These are phyloP conservation scores for Tulasnella sp. DNA, from an alignment of 768 basidiomycete species.

Conservation along the genomic window DNA sequence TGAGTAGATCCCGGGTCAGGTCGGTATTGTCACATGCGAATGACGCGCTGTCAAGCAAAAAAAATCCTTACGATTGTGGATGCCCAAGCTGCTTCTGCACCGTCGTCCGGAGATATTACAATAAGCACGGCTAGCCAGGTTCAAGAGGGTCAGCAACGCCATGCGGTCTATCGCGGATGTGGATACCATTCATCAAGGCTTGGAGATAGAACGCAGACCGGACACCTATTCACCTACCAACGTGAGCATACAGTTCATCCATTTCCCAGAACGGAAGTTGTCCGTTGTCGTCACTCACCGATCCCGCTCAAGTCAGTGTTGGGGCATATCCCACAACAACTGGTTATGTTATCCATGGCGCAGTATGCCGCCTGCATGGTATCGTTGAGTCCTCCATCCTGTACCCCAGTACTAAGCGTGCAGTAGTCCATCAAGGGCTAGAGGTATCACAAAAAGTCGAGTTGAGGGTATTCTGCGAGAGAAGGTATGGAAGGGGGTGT, in stretches of 20 bases:
- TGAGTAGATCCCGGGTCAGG: not conserved
- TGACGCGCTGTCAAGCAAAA: not conserved
- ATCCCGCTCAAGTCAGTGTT: not conserved
- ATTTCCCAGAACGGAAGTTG: not conserved
- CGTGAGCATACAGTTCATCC: not conserved
- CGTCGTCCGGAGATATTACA: constrained; percentile 4
- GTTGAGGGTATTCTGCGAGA: not conserved
- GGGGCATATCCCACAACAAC: constrained; percentile 3
- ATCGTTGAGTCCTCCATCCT: not conserved
- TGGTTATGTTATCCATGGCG: not conserved
- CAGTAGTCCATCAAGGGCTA: not conserved
- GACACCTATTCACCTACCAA: not conserved
- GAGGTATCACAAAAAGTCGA: not conserved
- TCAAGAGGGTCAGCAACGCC: too few species aligned
- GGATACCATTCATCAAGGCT: constrained; percentile 8
- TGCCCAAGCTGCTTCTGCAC: constrained; percentile 5
- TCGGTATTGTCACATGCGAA: not conserved
- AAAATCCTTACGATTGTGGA: not conserved
- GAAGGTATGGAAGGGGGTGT: not conserved
- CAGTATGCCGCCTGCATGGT: not conserved
- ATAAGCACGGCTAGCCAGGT: not conserved
- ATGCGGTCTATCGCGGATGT: too few species aligned
- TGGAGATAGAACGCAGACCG: constrained; percentile 9
- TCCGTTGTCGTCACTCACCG: not conserved
- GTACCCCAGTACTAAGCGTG: not conserved